These are phyloP conservation scores for Aspergillus panamensis DNA, from an alignment of 495 filamentous ascomycete species.

Conservation along the genomic window DNA sequence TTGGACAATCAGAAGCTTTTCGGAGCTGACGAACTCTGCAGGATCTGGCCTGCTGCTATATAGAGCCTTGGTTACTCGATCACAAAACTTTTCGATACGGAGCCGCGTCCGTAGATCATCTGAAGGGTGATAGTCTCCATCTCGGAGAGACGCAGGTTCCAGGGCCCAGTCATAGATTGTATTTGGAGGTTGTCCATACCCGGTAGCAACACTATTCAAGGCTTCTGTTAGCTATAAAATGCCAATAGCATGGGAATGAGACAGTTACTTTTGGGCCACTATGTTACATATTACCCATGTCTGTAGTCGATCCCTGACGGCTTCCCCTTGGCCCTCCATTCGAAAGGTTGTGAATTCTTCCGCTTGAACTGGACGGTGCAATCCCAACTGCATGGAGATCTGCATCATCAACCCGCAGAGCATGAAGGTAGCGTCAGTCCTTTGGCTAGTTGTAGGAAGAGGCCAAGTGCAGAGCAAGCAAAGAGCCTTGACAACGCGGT, in stretches of 20 bases:
- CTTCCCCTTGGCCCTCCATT: constrained; percentile 77
- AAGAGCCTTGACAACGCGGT: constrained; percentile 84
- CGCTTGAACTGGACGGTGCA: constrained; percentile 85
- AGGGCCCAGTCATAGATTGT: constrained; percentile 87
- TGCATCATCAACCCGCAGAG: constrained; percentile 92
- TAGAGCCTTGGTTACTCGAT: constrained; percentile 79
- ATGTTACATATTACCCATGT: constrained; percentile 95
- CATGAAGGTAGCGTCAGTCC: constrained; percentile 85
- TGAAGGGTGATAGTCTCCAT: constrained; percentile 63
- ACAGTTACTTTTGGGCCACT: constrained; percentile 68
- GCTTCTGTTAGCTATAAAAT: constrained; percentile 18
- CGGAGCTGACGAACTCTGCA: constrained; percentile 67
- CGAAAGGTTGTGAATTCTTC: constrained; percentile 86
- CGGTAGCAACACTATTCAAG: constrained; percentile 67
- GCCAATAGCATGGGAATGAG: neutral
- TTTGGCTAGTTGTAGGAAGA: constrained; percentile 78
- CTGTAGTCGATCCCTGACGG: constrained; percentile 77
- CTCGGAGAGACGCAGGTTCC: constrained; percentile 57
- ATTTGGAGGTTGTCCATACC: constrained; percentile 82
- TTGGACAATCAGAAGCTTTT: constrained; percentile 63
- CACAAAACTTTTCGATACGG: constrained; percentile 81
- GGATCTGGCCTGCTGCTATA: constrained; percentile 80
- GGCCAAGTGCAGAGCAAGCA: constrained; percentile 92
- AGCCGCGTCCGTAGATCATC: constrained; percentile 65
- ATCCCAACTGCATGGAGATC: constrained; percentile 82